A percentile compares a stretch with the other conserved stretches of the same genome.
Evolutionary conservation across 306 rosid species (phyloP).

Genomic region (Alnus glutinosa): DNA sequence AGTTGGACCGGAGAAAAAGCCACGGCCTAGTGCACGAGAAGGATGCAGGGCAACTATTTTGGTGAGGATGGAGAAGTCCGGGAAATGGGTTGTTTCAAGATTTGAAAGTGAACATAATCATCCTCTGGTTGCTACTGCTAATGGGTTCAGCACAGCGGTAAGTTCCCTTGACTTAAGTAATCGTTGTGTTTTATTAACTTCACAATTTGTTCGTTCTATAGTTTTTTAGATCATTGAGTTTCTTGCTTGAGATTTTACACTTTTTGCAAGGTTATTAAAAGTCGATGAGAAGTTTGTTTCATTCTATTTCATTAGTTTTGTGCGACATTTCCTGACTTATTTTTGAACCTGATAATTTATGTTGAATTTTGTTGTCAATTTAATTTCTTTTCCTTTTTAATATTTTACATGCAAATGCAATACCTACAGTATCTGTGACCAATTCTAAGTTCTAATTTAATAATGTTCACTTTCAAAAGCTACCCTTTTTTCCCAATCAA

Average conservation of each 20-base stretch:
- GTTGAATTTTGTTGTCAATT: neutral
- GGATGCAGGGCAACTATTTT: slow-evolving; percentile 93
- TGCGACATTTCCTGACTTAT: neutral
- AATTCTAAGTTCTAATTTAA: neutral
- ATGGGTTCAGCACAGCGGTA: slow-evolving; percentile 74
- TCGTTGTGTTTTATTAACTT: neutral
- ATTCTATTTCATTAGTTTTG: slow-evolving; percentile 1
- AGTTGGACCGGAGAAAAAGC: slow-evolving; percentile 62
- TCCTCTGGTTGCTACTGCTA: slow-evolving; percentile 67
- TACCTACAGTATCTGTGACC: neutral
- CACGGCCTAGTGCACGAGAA: slow-evolving; percentile 86
- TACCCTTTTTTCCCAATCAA: too few species aligned
- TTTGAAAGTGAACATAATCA: slow-evolving; percentile 89
- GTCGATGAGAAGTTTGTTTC: neutral
- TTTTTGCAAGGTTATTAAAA: neutral
- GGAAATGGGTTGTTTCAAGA: slow-evolving; percentile 91
- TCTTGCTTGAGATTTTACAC: neutral
- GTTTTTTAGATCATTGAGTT: neutral
- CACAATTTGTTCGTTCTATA: neutral
- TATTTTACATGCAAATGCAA: neutral
- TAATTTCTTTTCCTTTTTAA: neutral
- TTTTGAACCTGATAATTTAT: neutral
- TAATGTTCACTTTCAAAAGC: too few species aligned
- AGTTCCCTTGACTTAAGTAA: slow-evolving; percentile 37
- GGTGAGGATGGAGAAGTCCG: slow-evolving; percentile 87